These are phyloP conservation scores for Chimonanthus praecox DNA, from an alignment of 164 flowering plant genomes.

Conservation along the genomic window DNA sequence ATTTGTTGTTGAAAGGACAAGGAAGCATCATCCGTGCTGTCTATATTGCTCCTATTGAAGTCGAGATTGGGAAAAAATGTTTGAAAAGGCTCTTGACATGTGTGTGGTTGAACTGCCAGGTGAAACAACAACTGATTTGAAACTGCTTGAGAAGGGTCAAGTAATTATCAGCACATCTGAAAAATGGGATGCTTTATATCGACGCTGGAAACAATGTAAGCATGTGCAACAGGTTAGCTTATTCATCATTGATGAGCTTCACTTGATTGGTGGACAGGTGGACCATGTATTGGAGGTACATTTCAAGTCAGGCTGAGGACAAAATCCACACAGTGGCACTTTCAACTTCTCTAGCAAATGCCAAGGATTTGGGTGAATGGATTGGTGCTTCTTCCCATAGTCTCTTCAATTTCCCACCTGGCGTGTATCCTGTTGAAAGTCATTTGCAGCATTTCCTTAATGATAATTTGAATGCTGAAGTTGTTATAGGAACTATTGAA, in stretches of 20 bases:
- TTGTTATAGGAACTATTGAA: too few species aligned
- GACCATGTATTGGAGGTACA: conserved; percentile 84
- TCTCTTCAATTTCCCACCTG: too few species aligned
- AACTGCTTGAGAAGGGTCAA: conserved; percentile 84
- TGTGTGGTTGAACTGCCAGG: conserved; percentile 82
- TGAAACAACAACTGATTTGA: conserved; percentile 73
- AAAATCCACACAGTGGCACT: conserved; percentile 87
- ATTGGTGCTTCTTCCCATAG: too few species aligned
- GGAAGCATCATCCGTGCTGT: conserved; percentile 69
- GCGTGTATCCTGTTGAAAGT: too few species aligned
- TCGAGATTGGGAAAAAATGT: conserved; percentile 82
- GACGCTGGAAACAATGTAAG: conserved; percentile 88
- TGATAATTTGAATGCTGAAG: too few species aligned
- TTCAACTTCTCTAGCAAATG: conserved; percentile 94
- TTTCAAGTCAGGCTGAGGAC: conserved; percentile 74
- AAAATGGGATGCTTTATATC: conserved; percentile 95
- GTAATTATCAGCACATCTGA: conserved; percentile 88
- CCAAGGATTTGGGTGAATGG: conserved; percentile 96
- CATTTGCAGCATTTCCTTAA: too few species aligned
- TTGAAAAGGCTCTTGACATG: conserved; percentile 73
- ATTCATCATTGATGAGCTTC: conserved; percentile 88
- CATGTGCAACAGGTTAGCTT: conserved; percentile 86
- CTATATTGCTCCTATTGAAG: conserved; percentile 89
- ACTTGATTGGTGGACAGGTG: conserved; percentile 89
- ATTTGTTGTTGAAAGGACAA: too few species aligned